Conservation (phyloP, 2,329 filamentous ascomycete species). For the Penicillium sp. region DNA sequence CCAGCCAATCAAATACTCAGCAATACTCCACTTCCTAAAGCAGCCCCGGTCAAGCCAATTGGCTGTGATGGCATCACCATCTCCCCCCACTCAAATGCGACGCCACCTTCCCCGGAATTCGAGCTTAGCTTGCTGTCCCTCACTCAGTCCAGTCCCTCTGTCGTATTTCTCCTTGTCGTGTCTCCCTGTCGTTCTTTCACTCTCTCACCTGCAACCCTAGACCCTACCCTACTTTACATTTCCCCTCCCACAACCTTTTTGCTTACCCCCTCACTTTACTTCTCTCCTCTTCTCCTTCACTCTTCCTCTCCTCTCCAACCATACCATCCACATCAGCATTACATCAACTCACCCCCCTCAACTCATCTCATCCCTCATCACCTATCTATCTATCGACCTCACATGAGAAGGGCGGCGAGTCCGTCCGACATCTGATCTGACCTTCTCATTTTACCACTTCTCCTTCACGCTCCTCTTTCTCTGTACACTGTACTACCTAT, state of each 20-base stretch:
- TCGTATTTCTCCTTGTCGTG: background rate
- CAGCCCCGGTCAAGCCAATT: constrained; percentile 26
- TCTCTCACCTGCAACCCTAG: background rate
- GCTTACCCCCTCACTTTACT: background rate
- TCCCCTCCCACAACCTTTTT: background rate
- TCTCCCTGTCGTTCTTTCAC: background rate
- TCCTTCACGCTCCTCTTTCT: too few relatives aligned
- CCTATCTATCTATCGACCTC: background rate
- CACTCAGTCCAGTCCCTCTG: too few relatives aligned
- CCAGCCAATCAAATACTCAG: background rate
- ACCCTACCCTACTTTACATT: background rate
- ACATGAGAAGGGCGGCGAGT: constrained; percentile 31
- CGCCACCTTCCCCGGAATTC: constrained; percentile 1
- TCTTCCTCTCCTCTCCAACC: background rate
- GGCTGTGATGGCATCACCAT: constrained; percentile 18
- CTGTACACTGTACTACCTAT: background rate
- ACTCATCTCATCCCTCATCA: constrained; percentile 6
- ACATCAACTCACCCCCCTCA: background rate
- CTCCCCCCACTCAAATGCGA: constrained; percentile 6
- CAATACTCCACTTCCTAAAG: constrained; percentile 4
- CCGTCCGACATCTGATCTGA: constrained; percentile 21
- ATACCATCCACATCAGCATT: background rate
- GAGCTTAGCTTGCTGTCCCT: constrained; percentile 1
- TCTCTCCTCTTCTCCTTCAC: background rate
- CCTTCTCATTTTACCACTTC: background rate